Conservation (phyloP, 2,329 filamentous ascomycete genomes). For the Aspergillus luchuensis region DNA sequence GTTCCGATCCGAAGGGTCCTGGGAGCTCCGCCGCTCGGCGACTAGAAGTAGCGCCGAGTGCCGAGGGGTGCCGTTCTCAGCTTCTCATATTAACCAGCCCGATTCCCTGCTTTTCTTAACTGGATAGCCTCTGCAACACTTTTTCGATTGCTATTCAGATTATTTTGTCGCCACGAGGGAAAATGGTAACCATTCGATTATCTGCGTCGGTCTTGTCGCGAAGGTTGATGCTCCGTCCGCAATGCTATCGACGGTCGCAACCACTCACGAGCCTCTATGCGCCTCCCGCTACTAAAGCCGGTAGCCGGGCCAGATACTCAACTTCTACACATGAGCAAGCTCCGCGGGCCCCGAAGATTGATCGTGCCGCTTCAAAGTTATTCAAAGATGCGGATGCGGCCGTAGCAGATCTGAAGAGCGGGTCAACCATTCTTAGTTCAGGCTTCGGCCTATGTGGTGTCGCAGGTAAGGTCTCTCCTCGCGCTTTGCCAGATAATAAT, state of each 20-base stretch:
- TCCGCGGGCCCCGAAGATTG: conserved; percentile 28
- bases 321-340: conserved; percentile 20
- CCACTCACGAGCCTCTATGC: conserved; percentile 15
- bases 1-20: not conserved
- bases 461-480: conserved; percentile 52
- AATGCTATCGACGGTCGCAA: conserved; percentile 24
- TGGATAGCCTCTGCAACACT: not conserved
- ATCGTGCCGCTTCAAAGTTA: conserved; percentile 40
- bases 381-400: conserved; percentile 62
- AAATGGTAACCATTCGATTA: conserved; percentile 30
- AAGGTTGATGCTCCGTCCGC: conserved; percentile 28
- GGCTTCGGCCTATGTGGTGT: conserved; percentile 84
- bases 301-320: conserved; percentile 22
- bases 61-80: conserved; percentile 19
- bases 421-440: conserved; percentile 71
- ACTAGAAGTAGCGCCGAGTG: conserved; percentile 33
- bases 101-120: not conserved
- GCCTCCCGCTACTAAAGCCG: conserved; percentile 8
- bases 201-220: conserved; percentile 27
- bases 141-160: not conserved
- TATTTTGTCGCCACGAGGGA: not conserved
- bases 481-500: not conserved
- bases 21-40: conserved; percentile 24
- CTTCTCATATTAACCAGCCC: conserved; percentile 14
- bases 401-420: conserved; percentile 69